phyloP scores from a whole-genome alignment of 2,329 filamentous ascomycete species.

The Pyricularia pennisetigena region DNA sequence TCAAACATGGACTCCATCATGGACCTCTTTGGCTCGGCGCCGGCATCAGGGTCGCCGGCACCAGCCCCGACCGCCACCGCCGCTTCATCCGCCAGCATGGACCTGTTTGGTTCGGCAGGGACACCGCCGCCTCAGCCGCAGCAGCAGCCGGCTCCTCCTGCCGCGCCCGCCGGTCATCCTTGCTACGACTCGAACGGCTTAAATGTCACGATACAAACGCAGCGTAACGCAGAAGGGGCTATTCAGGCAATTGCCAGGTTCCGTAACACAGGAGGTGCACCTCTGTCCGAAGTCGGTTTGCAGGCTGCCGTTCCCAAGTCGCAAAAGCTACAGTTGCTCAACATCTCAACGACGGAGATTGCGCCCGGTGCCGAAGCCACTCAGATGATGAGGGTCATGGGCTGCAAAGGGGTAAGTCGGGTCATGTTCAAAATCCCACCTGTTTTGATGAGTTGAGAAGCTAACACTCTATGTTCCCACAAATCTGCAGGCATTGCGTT shows the following conservation, averaged over 20 bases:
- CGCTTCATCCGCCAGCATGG: conserved; percentile 36
- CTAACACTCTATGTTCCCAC: neutral
- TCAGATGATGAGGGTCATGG: conserved; percentile 80
- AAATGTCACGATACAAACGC: conserved; percentile 69
- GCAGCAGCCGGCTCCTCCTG: conserved; percentile 22
- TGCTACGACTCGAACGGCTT: conserved; percentile 86
- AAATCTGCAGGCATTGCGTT: conserved; percentile 57
- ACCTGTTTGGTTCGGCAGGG: conserved; percentile 41
- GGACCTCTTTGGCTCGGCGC: conserved; percentile 64
- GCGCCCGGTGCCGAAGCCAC: conserved; percentile 72
- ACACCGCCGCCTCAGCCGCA: conserved; percentile 20
- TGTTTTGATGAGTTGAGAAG: neutral
- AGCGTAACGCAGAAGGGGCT: conserved; percentile 68
- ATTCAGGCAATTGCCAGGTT: conserved; percentile 81
- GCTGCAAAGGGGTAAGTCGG: conserved; percentile 76
- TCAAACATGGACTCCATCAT: conserved; percentile 67
- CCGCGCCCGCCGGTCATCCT: conserved; percentile 38
- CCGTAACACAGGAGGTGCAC: conserved; percentile 60
- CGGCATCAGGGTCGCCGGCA: conserved; percentile 22
- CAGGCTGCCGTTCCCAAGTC: conserved; percentile 96
- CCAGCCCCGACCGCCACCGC: conserved; percentile 20
- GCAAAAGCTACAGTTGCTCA: conserved; percentile 86
- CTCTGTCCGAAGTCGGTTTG: conserved; percentile 66
- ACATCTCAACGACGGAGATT: conserved; percentile 74
- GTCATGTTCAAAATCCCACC: neutral